A percentile compares a stretch with the other conserved stretches of the same genome.
These are phyloP conservation scores for Scutellaria baicalensis DNA, from an alignment of 257 asterid genomes.

Conservation along the genomic window DNA sequence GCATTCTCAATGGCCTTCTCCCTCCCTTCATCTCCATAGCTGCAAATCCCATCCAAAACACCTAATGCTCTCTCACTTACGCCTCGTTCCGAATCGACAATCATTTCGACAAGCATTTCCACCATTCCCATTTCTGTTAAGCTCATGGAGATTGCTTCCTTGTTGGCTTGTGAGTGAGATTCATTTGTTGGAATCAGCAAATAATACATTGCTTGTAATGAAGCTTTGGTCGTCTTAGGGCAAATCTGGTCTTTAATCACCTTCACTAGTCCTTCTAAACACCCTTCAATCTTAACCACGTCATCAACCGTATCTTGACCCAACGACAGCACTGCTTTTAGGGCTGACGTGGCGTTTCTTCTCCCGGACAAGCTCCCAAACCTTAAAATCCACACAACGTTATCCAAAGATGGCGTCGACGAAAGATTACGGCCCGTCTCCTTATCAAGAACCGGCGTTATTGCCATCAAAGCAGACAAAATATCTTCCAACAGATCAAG, in stretches of 20 bases:
- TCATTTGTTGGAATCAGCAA: constrained; percentile 14
- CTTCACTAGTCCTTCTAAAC: constrained; percentile 31
- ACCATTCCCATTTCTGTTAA: constrained; percentile 32
- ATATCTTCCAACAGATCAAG: constrained; percentile 20
- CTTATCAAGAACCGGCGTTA: constrained; percentile 20
- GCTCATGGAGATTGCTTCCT: neutral
- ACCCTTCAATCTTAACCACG: constrained; percentile 18
- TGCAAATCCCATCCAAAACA: constrained; percentile 40
- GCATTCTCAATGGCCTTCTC: constrained; percentile 28
- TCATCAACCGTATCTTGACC: neutral
- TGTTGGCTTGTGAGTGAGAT: neutral
- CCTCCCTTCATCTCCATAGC: constrained; percentile 26
- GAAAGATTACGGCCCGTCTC: constrained; percentile 26
- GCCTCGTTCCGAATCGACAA: constrained; percentile 43
- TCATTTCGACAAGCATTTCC: constrained; percentile 22
- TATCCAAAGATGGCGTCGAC: constrained; percentile 22
- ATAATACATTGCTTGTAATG: constrained; percentile 30
- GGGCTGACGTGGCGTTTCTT: neutral
- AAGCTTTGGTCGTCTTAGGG: constrained; percentile 42
- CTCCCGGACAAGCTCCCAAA: constrained; percentile 15
- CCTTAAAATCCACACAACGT: constrained; percentile 25
- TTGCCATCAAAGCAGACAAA: constrained; percentile 20
- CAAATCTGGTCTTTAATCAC: constrained; percentile 40
- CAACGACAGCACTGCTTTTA: neutral
- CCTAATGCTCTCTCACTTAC: constrained; percentile 47